Evolutionary conservation across 805 yeast species (phyloP), one percentile per base, ranked within the genome.

Genomic region (Saccharomycopsis fermentans): DNA sequence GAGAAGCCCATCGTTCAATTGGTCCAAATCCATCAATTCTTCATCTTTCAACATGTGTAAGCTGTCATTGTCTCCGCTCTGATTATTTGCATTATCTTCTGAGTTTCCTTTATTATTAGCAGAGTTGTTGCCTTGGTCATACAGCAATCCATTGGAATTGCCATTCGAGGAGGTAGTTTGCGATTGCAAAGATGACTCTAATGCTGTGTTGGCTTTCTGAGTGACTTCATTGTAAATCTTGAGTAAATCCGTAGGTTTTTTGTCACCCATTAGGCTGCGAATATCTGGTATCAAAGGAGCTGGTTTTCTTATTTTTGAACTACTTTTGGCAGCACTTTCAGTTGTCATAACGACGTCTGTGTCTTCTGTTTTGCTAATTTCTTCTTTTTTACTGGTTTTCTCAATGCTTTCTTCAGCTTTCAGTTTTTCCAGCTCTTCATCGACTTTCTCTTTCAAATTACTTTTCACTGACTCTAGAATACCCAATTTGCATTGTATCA

Each of bases 11-110:
- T 43, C 50, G 9, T 43, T 26, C 29, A 43, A 21, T 8, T 43
- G 50, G 50, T 43, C 50, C 29, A 43, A 43, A 43, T 43, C 50
- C 29, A 43, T 43, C 29, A 43, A 43, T 26, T 43, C 50, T 43
- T 43, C 50, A 21, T 43, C 50, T 2, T 43, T 43, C n/a, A 43
- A 43, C 9, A 43, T 19, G 5, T n/a, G n/a, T 16, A 29, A 27
- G 16, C 29, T 32, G 29, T 50, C 37, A 29, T 26, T 27, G 24
- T 11, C 35, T 2, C 19, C 24, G n/a, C 21, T 27, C 36, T 27
- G 35, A 50, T 29, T 47, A 26, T 55, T 40, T 17, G 17, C 11
- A 32, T 55, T 21, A 17, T 43, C 27, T 4, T 37, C 36, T 19
- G 39, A n/a, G 24, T 21, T 32, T 52, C 27, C 50, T 16, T 21